Evolutionary conservation across 2,329 filamentous ascomycete genomes (phyloP).

Genomic region (Pseudocercospora vitis): DNA sequence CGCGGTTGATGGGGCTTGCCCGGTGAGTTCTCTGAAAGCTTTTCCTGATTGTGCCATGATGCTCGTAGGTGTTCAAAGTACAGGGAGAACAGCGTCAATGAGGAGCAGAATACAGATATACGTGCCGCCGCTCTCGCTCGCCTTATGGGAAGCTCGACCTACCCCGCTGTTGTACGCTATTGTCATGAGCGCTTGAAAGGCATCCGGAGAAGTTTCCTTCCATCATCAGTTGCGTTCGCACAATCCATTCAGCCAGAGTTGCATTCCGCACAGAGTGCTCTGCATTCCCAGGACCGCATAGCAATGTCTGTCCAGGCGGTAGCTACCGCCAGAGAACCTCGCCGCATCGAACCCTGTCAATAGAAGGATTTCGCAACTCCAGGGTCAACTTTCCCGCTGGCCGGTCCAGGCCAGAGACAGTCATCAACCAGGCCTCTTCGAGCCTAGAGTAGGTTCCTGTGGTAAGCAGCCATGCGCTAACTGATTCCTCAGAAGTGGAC

Average conservation of each 20-base stretch:
- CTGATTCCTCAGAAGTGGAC: no score
- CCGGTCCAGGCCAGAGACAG: no score
- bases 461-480: no score
- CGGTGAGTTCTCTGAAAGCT: slow-evolving; percentile 56
- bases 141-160: slow-evolving; percentile 9
- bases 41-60: slow-evolving; percentile 8
- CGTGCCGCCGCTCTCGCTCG: slow-evolving; percentile 5
- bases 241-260: no score
- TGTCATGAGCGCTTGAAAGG: neutral
- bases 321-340: no score
- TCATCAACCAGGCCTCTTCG: no score
- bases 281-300: neutral
- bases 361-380: no score
- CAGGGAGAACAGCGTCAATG: no score
- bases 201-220: neutral
- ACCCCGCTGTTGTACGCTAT: slow-evolving; percentile 5
- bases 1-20: slow-evolving; percentile 55
- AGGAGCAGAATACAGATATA: slow-evolving; percentile 1
- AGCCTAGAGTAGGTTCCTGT: no score
- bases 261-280: neutral
- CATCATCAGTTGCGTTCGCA: slow-evolving; percentile 1
- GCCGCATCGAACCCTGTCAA: no score
- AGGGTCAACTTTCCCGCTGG: no score
- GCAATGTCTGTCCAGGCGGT: no score
- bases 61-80: neutral